Base-by-base conservation (phyloP, 2,329 filamentous ascomycete species). In the Aureobasidium sp. region DNA sequence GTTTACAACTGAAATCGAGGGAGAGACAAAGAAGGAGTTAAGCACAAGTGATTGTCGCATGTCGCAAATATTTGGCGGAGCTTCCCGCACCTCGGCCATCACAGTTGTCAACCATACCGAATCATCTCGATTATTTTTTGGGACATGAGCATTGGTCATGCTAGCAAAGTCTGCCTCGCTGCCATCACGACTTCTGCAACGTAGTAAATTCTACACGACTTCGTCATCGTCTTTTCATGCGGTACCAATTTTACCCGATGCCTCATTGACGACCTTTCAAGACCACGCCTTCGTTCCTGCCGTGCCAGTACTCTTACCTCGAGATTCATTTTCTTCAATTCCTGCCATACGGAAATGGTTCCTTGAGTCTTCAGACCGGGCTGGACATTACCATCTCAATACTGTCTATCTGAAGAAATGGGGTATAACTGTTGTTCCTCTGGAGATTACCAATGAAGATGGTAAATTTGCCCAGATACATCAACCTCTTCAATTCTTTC, bases 301-400 rank as follows among this genome's bases (percentile, higher is more conserved):
- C 51, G 73, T 70, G 20, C 87, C 87, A 1, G 72, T 79, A 10
- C 71, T 86, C 20, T 74, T 85, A 6, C 78, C 77, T n/a, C 71
- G 73, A 36, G 69, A 70, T 7, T 68, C 70, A 2, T 81, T 81
- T 53, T 65, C 66, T 29, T 55, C 74, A 10, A 69, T 87, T 0
- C 83, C 84, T 0, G 85, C 85, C 1, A 73, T 79, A 23, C 68
- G 68, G 4, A 83, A 81, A 65, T 89, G 87, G 87, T 89, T 90
- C 67, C 62, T 63, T 5, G 51, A 34, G 7, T 41, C 44, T 29
- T 62, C 63, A 75, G 66, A 68, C 75, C 48, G n/a, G 2, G 15
- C 17, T 26, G 36, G 27, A n/a, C 34, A 55, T 13, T 34, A 23
- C 41, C 50, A 15, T 39, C 68, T 81, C 27, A 78, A 81, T 57